Evolutionary conservation across 2,329 filamentous ascomycete species (phyloP), one percentile per base, ranked within the genome.

Genomic region (Aspergillus uvarum): DNA sequence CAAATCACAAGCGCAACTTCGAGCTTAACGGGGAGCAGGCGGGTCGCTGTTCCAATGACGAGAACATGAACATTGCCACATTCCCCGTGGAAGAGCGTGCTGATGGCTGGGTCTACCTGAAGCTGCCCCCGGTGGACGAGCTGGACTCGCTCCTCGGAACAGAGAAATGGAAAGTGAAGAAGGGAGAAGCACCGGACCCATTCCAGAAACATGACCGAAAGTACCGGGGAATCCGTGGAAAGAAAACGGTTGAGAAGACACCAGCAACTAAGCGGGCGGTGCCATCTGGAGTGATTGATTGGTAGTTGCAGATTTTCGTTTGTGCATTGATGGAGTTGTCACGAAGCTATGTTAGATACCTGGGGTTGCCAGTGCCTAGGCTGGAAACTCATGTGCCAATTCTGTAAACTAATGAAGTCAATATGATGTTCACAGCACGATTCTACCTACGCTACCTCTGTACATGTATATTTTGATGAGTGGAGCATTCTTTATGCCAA

Each of bases 1-100:
- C 92, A 0, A 87, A 89, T 75, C 92, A 96, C 80, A 96, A 96
- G 80, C 87, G 91, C 66, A 96, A 96, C 78, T 96, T 89, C 74
- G 87, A 91, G 71, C 85, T 96, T 48, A 82, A 82, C 44, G 87
- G 87, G 47, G 79, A 82, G 31, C 79, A 86, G 54, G 83, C 85
- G 0, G 91, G 92, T 1, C 81, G 84, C 19, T 96, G 92, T 77
- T 85, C 83, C 55, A 94, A 89, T 71, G 92, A 96, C 74, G 81
- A 84, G 35, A 81, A 81, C 21, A 82, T 95, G 64, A 92, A 88
- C 66, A 93, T 96, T 68, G 91, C 92, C 3, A 93, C 89, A 0
- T 96, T 96, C 74, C 84, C 85, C 0, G 87, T 86, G 4, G 90
- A 96, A 74, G 89, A 89, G 72, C 80, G 91, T 11, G 82, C 82